Percentiles rank a stretch among this genome's conserved stretches.
Conservation (phyloP, 768 basidiomycete species). For the Calocybe gangraenosa region DNA sequence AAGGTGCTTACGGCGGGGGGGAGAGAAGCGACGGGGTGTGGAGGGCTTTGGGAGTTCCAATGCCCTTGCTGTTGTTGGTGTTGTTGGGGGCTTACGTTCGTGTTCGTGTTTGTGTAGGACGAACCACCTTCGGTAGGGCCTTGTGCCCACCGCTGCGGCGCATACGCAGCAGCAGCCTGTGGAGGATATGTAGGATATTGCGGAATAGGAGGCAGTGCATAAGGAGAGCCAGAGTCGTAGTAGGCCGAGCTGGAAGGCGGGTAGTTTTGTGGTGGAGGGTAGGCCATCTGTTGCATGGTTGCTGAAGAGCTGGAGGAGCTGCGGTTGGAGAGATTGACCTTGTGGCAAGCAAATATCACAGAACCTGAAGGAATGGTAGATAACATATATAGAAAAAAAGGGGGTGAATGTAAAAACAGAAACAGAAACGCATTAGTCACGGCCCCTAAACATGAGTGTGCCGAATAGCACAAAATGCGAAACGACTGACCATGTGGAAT, state of each 20-base stretch:
- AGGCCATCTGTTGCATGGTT: conserved; percentile 44
- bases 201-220: conserved; percentile 29
- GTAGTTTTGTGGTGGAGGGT: conserved; percentile 32
- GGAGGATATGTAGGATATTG: conserved; percentile 29
- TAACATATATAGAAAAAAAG: too few relatives aligned
- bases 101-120: conserved; percentile 12
- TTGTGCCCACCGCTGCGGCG: conserved; percentile 40
- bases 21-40: conserved; percentile 25
- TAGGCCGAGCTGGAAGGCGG: conserved; percentile 30
- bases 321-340: conserved; percentile 46
- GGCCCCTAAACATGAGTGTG: conserved; percentile 17
- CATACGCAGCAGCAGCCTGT: conserved; percentile 29
- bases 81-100: neutral
- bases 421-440: conserved; percentile 11
- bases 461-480: conserved; percentile 5
- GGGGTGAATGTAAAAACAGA: neutral
- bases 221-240: conserved; percentile 35
- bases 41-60: conserved; percentile 27
- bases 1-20: conserved; percentile 27
- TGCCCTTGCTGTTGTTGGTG: conserved; percentile 12
- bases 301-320: conserved; percentile 32
- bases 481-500: conserved; percentile 77
- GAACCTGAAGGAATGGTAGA: conserved; percentile 35
- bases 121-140: conserved; percentile 20
- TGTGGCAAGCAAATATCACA: conserved; percentile 74